Evolutionary conservation across 768 basidiomycete genomes (phyloP), one percentile per base, ranked within the genome.

Genomic region (Pluteus cervinus): DNA sequence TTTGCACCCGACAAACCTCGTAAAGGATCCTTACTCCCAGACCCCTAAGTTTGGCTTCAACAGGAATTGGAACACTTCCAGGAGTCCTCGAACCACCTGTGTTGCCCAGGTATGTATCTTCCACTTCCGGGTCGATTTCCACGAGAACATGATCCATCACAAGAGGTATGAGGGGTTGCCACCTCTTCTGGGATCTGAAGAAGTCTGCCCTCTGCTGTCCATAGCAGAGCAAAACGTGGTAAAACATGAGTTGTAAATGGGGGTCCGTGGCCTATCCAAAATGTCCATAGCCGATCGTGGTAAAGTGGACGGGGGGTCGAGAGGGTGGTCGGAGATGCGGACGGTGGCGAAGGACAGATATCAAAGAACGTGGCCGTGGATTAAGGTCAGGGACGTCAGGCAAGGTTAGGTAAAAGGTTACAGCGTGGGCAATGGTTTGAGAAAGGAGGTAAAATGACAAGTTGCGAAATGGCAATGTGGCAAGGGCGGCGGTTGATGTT

Each of bases 241-340:
- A 90, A 18, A 82, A 67, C 25, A 94, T 81, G 54, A 86, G 77
- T 40, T 87, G 81, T 4, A 71, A 66, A 49, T 93, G 90, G 2
- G 91, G 92, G 54, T 94, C 77, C 21, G 89, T 90, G 54, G 75
- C 83, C 86, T 90, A n/a, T n/a, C n/a, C n/a, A n/a, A n/a, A n/a
- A n/a, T n/a, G n/a, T n/a, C n/a, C n/a, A 49, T 36, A 39, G 29
- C 29, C 11, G 20, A 24, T 17, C 33, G 24, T n/a, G 16, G 29
- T 12, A 32, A 36, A 12, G 30, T 25, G 39, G 24, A 42, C n/a
- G 15, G 10, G 11, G 24, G 12, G 20, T 15, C n/a, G 16, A n/a
- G 28, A 33, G 36, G 22, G 15, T 12, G 29, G 29, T 18, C 14
- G n/a, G n/a, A n/a, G n/a, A n/a, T n/a, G n/a, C n/a, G n/a, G n/a